These are phyloP conservation scores for Ganoderma lingzhi DNA, from an alignment of 1,284 basidiomycete genomes.

Conservation along the genomic window DNA sequence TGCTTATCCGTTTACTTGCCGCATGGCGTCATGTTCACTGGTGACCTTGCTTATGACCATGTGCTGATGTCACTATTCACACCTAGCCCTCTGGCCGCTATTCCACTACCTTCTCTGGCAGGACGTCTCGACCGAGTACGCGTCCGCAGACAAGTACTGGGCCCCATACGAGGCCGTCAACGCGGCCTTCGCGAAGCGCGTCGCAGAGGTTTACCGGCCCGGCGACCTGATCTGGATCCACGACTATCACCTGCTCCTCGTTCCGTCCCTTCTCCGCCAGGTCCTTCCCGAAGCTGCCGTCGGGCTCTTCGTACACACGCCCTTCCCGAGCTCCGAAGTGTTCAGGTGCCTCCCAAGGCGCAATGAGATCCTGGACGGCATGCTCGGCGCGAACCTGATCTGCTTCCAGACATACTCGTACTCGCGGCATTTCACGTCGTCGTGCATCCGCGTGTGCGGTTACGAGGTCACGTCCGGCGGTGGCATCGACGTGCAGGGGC, in stretches of 20 bases:
- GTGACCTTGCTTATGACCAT: constrained; percentile 1
- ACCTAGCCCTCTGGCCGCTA: constrained; percentile 91
- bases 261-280: constrained; percentile 87
- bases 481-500: constrained; percentile 92
- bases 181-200: constrained; percentile 82
- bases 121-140: constrained; percentile 85
- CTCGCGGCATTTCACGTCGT: constrained; percentile 93
- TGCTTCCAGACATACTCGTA: constrained; percentile 99
- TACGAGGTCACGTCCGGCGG: constrained; percentile 81
- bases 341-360: constrained; percentile 81
- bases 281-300: constrained; percentile 82
- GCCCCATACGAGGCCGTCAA: constrained; percentile 88
- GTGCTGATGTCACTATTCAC: constrained; percentile 16
- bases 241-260: constrained; percentile 93
- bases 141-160: constrained; percentile 88
- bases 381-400: constrained; percentile 96
- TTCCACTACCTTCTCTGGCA: constrained; percentile 99
- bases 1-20: neutral
- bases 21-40: constrained; percentile 1
- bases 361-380: constrained; percentile 95
- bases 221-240: constrained; percentile 94
- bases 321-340: constrained; percentile 96
- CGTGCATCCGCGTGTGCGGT: constrained; percentile 95
- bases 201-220: constrained; percentile 81
- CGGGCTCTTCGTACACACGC: constrained; percentile 96